Evolutionary conservation across 345 rosid genomes (phyloP), one percentile per base, ranked within the genome.

Genomic region (Eucalyptus regnans): DNA sequence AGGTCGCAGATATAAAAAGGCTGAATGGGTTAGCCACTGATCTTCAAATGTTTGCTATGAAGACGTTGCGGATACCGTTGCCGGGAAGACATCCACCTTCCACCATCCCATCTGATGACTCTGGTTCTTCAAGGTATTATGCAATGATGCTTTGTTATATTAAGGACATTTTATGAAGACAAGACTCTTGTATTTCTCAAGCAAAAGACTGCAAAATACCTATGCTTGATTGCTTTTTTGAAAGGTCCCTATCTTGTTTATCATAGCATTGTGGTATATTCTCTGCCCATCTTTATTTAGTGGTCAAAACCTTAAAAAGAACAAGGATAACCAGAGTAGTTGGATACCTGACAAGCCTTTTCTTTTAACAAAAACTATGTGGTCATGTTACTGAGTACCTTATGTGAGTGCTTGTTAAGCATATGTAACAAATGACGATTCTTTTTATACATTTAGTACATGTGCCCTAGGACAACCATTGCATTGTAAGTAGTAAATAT

Each of bases 21-120:
- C 60, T 93, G 90, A 95, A 95, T 91, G 94, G 97, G 18, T 91
- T 95, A 90, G 92, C 92, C n/a, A 93, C 95, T n/a, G 97, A 95
- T 92, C 96, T 94, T 91, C 97, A 95, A 87, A 95, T 95, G 97
- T 95, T 93, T 92, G 97, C 95, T 88, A 87, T 93, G 90, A 93
- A 94, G 91, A 91, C 91, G 17, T 86, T 95, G 89, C 92, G 89
- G 51, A 94, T 95, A 84, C 97, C 97, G 23, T 90, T 93, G 31
- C 97, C 97, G 6, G 97, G 96, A 86, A 91, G 95, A 87, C 95
- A 94, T 87, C 95, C 95, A 16, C 97, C 96, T 43, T 94, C 96
- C 50, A 86, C 94, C 13, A 49, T 50, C 89, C 44, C 90, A 50
- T 89, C 93, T 27, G 88, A 88, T 71, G 90, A 88, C 91, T 89